These are phyloP conservation scores for Diaporthe batatas DNA, from an alignment of 2,329 filamentous ascomycete species.

Conservation along the genomic window DNA sequence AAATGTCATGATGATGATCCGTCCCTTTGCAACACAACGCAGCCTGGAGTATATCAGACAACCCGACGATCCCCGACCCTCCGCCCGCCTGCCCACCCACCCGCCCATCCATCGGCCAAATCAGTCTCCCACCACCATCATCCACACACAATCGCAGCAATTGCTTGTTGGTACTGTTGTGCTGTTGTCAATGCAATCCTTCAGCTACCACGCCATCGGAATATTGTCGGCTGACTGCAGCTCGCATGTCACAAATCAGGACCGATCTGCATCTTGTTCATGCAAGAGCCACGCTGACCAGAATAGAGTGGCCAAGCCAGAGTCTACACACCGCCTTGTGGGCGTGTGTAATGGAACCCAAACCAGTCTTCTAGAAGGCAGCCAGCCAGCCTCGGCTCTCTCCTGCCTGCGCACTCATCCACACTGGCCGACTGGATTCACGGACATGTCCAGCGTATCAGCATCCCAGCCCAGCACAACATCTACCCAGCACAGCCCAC, in stretches of 20 bases:
- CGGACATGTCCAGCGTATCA: neutral
- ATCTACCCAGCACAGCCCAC: conserved; percentile 11
- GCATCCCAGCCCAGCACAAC: neutral
- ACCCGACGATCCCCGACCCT: neutral
- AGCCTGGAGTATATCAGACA: neutral
- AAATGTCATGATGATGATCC: neutral
- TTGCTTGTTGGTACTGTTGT: neutral
- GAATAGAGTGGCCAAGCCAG: conserved; percentile 2
- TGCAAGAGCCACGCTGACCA: conserved; percentile 10
- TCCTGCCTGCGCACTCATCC: conserved; percentile 3
- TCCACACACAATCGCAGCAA: neutral
- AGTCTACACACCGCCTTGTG: conserved; percentile 14
- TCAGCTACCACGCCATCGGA: conserved; percentile 16
- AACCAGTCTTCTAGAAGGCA: conserved; percentile 29
- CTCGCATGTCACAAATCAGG: conserved; percentile 35
- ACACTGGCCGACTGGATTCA: neutral
- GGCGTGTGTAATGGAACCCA: conserved; percentile 9
- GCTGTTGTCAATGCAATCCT: conserved; percentile 6
- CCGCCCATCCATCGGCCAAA: neutral
- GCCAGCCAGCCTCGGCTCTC: neutral
- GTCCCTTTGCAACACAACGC: neutral
- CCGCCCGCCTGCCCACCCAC: neutral
- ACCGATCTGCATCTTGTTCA: conserved; percentile 7
- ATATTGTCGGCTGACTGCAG: conserved; percentile 1
- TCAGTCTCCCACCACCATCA: neutral